Percentiles rank a stretch among this genome's conserved stretches.
Evolutionary conservation across 169 alveolate species (phyloP).

Genomic region (Plasmodium vivax): DNA sequence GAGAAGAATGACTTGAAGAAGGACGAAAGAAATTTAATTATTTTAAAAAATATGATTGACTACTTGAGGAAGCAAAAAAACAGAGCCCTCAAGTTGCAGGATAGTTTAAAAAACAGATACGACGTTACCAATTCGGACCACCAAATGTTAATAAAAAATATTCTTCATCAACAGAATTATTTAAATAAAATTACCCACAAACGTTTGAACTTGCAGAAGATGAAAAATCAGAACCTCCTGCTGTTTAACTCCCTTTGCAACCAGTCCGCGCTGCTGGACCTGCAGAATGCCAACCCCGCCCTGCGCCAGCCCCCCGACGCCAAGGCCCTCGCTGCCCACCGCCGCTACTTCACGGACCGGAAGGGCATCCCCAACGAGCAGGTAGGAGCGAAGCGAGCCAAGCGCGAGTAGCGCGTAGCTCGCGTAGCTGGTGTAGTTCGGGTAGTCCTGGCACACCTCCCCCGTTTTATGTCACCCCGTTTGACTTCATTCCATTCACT

Average conservation of each 20-base stretch:
- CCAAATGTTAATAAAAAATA: constrained; percentile 43
- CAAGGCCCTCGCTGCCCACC: not conserved
- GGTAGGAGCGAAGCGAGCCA: not conserved
- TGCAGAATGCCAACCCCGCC: constrained; percentile 9
- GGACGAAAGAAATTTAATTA: constrained; percentile 61
- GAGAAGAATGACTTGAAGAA: constrained; percentile 60
- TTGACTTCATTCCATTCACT: not conserved
- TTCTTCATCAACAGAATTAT: constrained; percentile 63
- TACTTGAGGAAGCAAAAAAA: constrained; percentile 57
- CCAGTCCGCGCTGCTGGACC: constrained; percentile 35
- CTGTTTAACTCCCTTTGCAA: constrained; percentile 26
- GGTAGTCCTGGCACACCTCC: not conserved
- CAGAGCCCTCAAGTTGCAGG: constrained; percentile 47
- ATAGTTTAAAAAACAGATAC: constrained; percentile 55
- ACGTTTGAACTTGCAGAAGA: constrained; percentile 39
- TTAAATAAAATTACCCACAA: constrained; percentile 37
- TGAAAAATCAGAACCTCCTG: constrained; percentile 41
- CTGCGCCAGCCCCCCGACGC: not conserved
- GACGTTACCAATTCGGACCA: constrained; percentile 58
- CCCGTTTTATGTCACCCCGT: not conserved
- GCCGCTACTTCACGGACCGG: constrained; percentile 21
- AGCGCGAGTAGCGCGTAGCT: not conserved
- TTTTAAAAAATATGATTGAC: constrained; percentile 51
- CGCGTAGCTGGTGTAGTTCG: too few species aligned
- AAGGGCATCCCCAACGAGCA: constrained; percentile 62